These are phyloP conservation scores for Xylaria grammica DNA, from an alignment of 495 filamentous ascomycete genomes.

Conservation along the genomic window DNA sequence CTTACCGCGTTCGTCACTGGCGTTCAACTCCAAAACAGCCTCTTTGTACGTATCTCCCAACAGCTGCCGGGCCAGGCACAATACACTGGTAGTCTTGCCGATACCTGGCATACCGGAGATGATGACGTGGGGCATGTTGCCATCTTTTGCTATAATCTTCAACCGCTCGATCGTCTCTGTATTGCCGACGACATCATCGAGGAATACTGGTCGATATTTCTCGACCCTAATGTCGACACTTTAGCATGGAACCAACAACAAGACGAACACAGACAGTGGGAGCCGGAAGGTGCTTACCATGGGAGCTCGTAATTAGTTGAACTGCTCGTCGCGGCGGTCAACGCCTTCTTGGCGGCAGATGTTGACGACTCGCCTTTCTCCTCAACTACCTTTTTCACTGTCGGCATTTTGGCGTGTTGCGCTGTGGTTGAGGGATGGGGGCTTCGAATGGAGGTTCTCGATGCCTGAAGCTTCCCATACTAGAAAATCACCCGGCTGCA, in stretches of 20 bases:
- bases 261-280: constrained; percentile 2
- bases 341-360: constrained; percentile 68
- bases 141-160: constrained; percentile 98
- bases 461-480: constrained; percentile 5
- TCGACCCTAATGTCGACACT: constrained; percentile 75
- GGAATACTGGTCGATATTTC: constrained; percentile 92
- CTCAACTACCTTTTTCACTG: constrained; percentile 46
- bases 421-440: not conserved
- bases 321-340: constrained; percentile 66
- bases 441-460: not conserved
- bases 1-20: constrained; percentile 88
- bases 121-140: constrained; percentile 99
- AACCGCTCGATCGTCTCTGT: constrained; percentile 95
- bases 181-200: constrained; percentile 97
- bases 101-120: constrained; percentile 99
- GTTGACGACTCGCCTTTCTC: constrained; percentile 75
- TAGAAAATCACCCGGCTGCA: no score
- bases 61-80: constrained; percentile 91
- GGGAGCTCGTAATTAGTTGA: constrained; percentile 82
- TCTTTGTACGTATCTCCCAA: constrained; percentile 96
- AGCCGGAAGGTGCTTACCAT: constrained; percentile 64
- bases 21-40: constrained; percentile 94
- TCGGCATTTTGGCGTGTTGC: constrained; percentile 42
- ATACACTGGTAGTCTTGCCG: constrained; percentile 95
- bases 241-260: not conserved